A percentile compares a stretch with the other conserved stretches of the same genome.
Conservation (phyloP, 805 yeast genomes). For the Kazachstania africana region DNA sequence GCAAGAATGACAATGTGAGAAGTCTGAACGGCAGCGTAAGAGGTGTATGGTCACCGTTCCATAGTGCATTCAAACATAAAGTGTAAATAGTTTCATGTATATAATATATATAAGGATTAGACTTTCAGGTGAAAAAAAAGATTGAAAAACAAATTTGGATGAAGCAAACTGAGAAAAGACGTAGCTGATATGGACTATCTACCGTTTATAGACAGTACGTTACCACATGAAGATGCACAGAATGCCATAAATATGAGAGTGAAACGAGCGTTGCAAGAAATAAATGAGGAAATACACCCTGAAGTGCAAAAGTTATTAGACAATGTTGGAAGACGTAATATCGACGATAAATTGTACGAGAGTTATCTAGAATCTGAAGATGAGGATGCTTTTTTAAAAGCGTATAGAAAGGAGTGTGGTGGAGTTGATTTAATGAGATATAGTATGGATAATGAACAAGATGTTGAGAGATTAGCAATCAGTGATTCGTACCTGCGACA, state of each 20-base stretch:
- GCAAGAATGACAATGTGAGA: constrained; percentile 66
- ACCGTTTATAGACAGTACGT: constrained; percentile 7
- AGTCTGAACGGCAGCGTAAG: constrained; percentile 76
- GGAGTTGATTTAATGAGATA: constrained; percentile 10
- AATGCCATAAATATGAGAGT: too few relatives aligned
- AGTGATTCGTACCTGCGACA: constrained; percentile 23
- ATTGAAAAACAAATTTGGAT: too few relatives aligned
- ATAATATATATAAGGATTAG: too few relatives aligned
- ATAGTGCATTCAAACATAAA: constrained; percentile 28
- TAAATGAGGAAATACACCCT: constrained; percentile 6
- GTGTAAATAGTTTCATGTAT: constrained; percentile 15
- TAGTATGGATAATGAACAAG: constrained; percentile 2
- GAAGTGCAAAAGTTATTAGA: neutral
- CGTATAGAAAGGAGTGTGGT: neutral
- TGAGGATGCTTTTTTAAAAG: neutral
- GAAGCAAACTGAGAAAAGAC: neutral
- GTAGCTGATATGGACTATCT: constrained; percentile 7
- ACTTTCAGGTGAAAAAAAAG: too few relatives aligned
- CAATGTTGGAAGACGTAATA: neutral
- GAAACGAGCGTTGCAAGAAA: too few relatives aligned
- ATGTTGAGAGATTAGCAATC: constrained; percentile 14
- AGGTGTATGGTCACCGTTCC: constrained; percentile 97
- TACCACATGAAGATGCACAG: constrained; percentile 2
- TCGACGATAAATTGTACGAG: too few relatives aligned
- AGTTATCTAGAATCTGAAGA: too few relatives aligned